Evolutionary conservation across 2,329 filamentous ascomycete species (phyloP).

Genomic region (Aspergillus aculeatus): DNA sequence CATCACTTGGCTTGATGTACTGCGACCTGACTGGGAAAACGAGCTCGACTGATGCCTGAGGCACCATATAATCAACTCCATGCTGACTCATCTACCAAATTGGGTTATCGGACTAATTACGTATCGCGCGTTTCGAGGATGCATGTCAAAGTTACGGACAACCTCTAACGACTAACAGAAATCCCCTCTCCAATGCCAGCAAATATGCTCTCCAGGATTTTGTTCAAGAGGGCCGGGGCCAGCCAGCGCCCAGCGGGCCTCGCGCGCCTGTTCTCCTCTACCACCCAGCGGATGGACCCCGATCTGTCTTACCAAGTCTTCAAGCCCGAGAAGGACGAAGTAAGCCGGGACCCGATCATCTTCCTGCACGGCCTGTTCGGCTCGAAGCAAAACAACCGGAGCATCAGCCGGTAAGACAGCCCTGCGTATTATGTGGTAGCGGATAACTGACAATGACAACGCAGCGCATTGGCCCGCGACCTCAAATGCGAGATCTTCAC

Average conservation of each 20-base stretch:
- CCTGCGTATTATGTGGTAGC: background rate
- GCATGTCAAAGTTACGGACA: background rate
- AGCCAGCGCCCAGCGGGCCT: background rate
- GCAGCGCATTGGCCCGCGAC: slow-evolving; percentile 71
- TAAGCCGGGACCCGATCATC: slow-evolving; percentile 63
- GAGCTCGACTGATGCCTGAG: too few species aligned
- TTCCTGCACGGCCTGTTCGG: slow-evolving; percentile 93
- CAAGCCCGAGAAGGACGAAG: slow-evolving; percentile 34
- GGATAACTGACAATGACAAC: background rate
- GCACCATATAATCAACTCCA: background rate
- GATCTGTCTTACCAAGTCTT: slow-evolving; percentile 40
- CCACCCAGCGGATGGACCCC: background rate
- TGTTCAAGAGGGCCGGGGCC: background rate
- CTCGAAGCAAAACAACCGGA: slow-evolving; percentile 91
- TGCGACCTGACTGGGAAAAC: too few species aligned
- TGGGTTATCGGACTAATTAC: background rate
- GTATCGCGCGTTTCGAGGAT: background rate
- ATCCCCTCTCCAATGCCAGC: background rate
- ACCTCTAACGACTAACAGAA: background rate
- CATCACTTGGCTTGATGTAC: too few species aligned
- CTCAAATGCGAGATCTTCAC: slow-evolving; percentile 78
- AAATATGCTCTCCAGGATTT: background rate
- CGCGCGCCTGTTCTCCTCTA: background rate
- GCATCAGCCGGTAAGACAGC: slow-evolving; percentile 81
- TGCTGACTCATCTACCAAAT: background rate